Percentiles rank a stretch among this genome's conserved stretches.
Conservation (phyloP, 169 alveolate genomes). For the Sarcocystis neurona region DNA sequence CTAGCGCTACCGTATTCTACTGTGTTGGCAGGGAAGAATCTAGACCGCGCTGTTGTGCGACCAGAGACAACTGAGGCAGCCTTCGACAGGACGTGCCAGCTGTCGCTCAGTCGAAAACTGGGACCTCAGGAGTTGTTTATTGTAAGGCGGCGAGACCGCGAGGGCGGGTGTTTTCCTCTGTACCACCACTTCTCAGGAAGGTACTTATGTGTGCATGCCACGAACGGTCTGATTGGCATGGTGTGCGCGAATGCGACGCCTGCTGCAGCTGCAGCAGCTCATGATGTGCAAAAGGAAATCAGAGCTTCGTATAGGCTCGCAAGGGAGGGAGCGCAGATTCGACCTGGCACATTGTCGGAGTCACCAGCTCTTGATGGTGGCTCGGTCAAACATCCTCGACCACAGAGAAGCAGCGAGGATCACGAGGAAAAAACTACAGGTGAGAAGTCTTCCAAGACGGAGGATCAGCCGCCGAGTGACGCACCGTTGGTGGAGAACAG, state of each 20-base stretch:
- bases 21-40: too few species aligned
- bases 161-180: conserved; percentile 40
- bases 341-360: too few species aligned
- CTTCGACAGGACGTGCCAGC: conserved; percentile 39
- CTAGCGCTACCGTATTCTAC: conserved; percentile 32
- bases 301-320: background rate
- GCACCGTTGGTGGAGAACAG: too few species aligned
- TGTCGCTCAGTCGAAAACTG: conserved; percentile 29
- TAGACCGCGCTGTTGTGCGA: too few species aligned
- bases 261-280: background rate
- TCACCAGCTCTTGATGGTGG: too few species aligned
- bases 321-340: too few species aligned
- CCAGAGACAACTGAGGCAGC: background rate
- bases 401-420: background rate
- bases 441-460: too few species aligned
- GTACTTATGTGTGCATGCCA: conserved; percentile 49
- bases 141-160: conserved; percentile 45
- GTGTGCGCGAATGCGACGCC: background rate
- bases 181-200: background rate
- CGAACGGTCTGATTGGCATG: conserved; percentile 55
- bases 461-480: too few species aligned
- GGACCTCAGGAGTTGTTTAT: conserved; percentile 13
- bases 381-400: too few species aligned
- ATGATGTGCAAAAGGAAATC: background rate
- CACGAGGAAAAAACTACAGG: background rate